Percentiles rank a stretch among this genome's conserved stretches.
Evolutionary conservation across 805 yeast genomes (phyloP).

Genomic region (Starmerella davenportii): DNA sequence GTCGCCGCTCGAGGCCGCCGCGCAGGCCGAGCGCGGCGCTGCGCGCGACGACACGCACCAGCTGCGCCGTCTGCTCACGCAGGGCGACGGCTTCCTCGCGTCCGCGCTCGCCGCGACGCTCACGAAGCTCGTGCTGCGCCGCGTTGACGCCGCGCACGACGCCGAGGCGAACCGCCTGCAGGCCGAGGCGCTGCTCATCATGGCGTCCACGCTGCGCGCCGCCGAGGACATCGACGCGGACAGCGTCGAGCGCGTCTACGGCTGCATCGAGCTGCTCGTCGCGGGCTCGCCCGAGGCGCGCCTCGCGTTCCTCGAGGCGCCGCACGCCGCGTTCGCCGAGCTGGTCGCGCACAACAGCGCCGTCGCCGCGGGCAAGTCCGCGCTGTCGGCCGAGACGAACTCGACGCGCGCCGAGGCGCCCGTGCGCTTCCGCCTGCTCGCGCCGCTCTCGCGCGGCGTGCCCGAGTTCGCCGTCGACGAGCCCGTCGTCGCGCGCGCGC

Average conservation of each 20-base stretch:
- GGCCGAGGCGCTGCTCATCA: constrained; percentile 84
- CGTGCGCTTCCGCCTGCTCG: constrained; percentile 15
- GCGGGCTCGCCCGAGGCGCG: constrained; percentile 34
- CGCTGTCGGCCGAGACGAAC: constrained; percentile 34
- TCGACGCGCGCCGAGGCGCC: constrained; percentile 24
- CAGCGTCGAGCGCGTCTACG: constrained; percentile 79
- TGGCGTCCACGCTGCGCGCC: constrained; percentile 85
- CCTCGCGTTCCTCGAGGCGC: constrained; percentile 66
- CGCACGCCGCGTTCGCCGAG: constrained; percentile 62
- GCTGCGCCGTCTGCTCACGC: constrained; percentile 59
- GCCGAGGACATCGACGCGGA: constrained; percentile 84
- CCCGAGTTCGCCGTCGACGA: constrained; percentile 5
- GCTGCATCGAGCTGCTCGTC: constrained; percentile 65
- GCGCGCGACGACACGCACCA: constrained; percentile 33
- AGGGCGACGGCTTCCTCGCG: constrained; percentile 81
- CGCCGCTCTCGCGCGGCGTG: background rate
- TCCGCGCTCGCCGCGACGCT: constrained; percentile 76
- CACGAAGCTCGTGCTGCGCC: constrained; percentile 69
- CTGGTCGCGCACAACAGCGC: constrained; percentile 38
- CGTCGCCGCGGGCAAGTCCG: constrained; percentile 15
- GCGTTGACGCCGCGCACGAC: constrained; percentile 29
- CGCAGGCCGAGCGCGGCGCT: constrained; percentile 24
- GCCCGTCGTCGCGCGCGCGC: constrained; percentile 9
- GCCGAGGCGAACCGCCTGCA: constrained; percentile 56
- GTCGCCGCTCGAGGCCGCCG: constrained; percentile 45